Evolutionary conservation across 164 flowering plant genomes (phyloP), one percentile per base, ranked within the genome.

Genomic region (Stephania cephalantha): DNA sequence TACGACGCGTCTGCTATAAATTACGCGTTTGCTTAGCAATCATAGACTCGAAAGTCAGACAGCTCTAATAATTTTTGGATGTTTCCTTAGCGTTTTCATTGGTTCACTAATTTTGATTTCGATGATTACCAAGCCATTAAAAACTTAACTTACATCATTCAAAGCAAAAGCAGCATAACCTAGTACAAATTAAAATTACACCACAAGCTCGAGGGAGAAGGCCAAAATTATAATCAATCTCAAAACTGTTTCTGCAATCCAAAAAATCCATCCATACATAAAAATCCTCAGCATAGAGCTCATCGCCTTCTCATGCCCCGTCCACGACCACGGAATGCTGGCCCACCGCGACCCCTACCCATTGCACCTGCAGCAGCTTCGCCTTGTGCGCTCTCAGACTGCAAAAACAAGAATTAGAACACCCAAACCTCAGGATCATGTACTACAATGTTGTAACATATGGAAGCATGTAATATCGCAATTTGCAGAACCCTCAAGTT

Each of bases 311-410:
- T 82, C 99, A 95, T 95, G 53, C 99, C 99, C 22, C 99, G 85
- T 35, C 98, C 98, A 73, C 97, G 88, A 46, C 98, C 96, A 71
- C 93, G 88, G 75, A 86, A 83, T 67, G 73, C 89, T 67, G 77
- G 87, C 9, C 89, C 88, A 76, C 95, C 96, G 74, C 91, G 90
- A 1, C 99, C 95, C 79, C 99, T 83, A 9, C 97, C 97, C 99
- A 95, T 94, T 46, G 91, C 98, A 82, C 92, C 58, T n/a, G 93
- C 94, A 73, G 97, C 99, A 76, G 99, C 99, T 9, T 95, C 99
- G 73, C 99, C 98, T 75, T 95, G 99, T 7, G 99, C 99, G 77
- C 97, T 93, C 87, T 95, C 99, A 0, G 99, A 95, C 99, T 95
- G 93, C 87, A 84, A n/a, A 35, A 35, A 35, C 63, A 52, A 17